Base-by-base conservation (phyloP, 2,329 filamentous ascomycete species). In the Calycina herbarum region DNA sequence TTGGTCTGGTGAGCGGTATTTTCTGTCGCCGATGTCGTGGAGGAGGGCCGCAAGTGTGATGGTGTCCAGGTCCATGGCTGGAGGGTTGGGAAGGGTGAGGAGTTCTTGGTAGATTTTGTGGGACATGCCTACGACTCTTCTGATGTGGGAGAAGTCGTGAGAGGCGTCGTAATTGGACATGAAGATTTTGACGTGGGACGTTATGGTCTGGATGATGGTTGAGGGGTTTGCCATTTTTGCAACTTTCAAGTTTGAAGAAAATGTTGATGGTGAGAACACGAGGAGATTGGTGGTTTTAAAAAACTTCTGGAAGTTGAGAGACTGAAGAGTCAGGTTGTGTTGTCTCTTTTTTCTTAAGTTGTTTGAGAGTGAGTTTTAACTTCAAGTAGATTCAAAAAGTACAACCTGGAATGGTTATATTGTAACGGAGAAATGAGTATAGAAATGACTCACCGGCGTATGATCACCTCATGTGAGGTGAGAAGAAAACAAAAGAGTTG, bases 111-210 rank as follows among this genome's bases (percentile, higher is more conserved):
- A 61, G 58, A 74, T 70, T 3, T 31, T 42, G 48, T 70, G 85
- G 3, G 92, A 85, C 35, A 94, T 85, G 27, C 83, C 82, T 29
- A 93, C 79, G 38, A 97, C 93, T 63, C 94, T 89, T 68, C 87
- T 81, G 73, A 97, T 91, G 77, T 97, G 94, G 59, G 85, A 80
- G 81, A 91, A 95, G 79, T 96, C 92, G 80, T 97, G 93, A 1
- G 92, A 96, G 64, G 86, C 86, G 45, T 63, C 40, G 42, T 61
- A 64, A 5, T 64, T 48, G 20, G 45, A 45, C 67, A 69, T 69
- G 27, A 60, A 58, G 17, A 56, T 48, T 24, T 62, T 27, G 6
- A 67, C 60, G 11, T 66, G 31, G n/a, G 33, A 54, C 17, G 31
- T 58, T 11, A 64, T 57, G 31, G 58, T 63, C 20, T 15, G 13